A percentile compares a stretch with the other conserved stretches of the same genome.
Evolutionary conservation across 441 rosid species (phyloP).

Genomic region (Populus trichocarpa): DNA sequence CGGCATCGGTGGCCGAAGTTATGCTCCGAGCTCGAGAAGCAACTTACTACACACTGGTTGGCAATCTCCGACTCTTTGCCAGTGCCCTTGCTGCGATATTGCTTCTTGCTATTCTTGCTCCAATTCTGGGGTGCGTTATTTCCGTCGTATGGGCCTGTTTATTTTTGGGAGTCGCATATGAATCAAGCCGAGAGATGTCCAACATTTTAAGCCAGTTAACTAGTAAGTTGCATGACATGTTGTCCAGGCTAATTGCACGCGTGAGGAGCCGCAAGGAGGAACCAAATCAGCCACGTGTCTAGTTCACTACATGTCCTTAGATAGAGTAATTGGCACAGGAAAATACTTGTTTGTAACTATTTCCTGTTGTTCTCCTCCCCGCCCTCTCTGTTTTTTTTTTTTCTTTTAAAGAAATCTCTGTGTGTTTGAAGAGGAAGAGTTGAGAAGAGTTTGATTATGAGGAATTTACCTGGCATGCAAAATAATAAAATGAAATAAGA

Average conservation of each 20-base stretch:
- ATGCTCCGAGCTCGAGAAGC: neutral
- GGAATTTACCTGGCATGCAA: no score
- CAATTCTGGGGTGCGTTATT: conserved; percentile 1
- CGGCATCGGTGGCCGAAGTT: neutral
- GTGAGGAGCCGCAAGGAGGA: no score
- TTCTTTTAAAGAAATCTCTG: no score
- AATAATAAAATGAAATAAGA: no score
- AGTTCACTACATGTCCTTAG: no score
- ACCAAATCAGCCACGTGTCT: neutral
- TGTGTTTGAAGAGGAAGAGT: no score
- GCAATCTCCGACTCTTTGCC: neutral
- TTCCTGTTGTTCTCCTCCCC: no score
- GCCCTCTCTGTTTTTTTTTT: no score
- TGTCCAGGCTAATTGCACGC: neutral
- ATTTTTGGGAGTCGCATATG: neutral
- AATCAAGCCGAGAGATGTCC: neutral
- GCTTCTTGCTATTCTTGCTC: neutral
- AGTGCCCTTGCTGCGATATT: conserved; percentile 8
- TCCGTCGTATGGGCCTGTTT: neutral
- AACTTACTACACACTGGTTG: neutral
- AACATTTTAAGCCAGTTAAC: neutral
- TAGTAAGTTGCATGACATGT: neutral
- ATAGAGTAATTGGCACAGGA: no score
- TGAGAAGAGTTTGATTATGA: no score
- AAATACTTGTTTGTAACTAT: no score